Conservation (phyloP, 805 yeast genomes). For the Candida ascalaphidarum region DNA sequence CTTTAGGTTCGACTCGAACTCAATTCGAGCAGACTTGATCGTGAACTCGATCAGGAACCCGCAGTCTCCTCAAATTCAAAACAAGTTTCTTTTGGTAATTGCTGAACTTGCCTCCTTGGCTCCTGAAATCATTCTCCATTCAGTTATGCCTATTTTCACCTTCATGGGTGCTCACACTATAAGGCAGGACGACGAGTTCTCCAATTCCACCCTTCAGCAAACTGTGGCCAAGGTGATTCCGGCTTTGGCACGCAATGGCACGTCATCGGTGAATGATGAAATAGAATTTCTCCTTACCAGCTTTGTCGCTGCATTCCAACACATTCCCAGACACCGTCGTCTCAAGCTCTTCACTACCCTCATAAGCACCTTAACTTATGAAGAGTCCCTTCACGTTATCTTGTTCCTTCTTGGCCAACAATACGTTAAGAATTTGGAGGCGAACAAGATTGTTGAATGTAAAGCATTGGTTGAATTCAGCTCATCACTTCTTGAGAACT, state of each 20-base stretch:
- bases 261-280: slow-evolving; percentile 42
- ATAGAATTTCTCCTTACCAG: slow-evolving; percentile 79
- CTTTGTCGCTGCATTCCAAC: slow-evolving; percentile 90
- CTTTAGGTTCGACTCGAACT: slow-evolving; percentile 49
- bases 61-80: slow-evolving; percentile 90
- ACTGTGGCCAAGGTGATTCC: slow-evolving; percentile 88
- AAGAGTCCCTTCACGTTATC: slow-evolving; percentile 59
- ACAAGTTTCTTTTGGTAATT: slow-evolving; percentile 73
- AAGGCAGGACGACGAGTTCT: slow-evolving; percentile 93
- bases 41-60: slow-evolving; percentile 88
- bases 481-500: slow-evolving; percentile 58
- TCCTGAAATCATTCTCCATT: slow-evolving; percentile 86
- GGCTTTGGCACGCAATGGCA: slow-evolving; percentile 44
- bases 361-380: slow-evolving; percentile 64
- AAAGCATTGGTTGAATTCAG: slow-evolving; percentile 64
- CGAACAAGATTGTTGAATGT: slow-evolving; percentile 59
- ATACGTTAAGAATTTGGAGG: slow-evolving; percentile 39
- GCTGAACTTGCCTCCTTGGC: slow-evolving; percentile 82
- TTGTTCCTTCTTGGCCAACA: slow-evolving; percentile 78
- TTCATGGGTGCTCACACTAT: slow-evolving; percentile 98
- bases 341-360: slow-evolving; percentile 75
- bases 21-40: slow-evolving; percentile 80
- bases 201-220: slow-evolving; percentile 85
- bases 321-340: slow-evolving; percentile 94
- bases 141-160: slow-evolving; percentile 99